Evolutionary conservation across 2,329 filamentous ascomycete species (phyloP).

Genomic region (Tothia fuscella): DNA sequence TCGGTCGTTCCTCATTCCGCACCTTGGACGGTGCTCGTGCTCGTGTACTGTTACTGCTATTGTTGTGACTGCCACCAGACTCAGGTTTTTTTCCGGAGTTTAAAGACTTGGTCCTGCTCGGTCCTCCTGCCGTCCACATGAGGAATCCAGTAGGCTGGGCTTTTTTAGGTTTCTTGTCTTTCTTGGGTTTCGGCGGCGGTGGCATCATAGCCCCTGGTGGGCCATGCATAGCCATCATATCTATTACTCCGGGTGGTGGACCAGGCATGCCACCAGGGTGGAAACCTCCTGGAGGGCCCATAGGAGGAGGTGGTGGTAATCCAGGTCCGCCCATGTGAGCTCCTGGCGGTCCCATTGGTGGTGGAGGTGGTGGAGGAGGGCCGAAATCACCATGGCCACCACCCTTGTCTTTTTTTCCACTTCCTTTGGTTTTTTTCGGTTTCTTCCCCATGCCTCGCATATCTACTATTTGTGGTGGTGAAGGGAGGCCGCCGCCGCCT

Average conservation of each 20-base stretch:
- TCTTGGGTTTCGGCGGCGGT: slow-evolving; percentile 5
- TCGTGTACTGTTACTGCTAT: slow-evolving; percentile 4
- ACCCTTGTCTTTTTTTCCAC: slow-evolving; percentile 10
- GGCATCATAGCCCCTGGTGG: slow-evolving; percentile 6
- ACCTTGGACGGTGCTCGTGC: too few relatives aligned
- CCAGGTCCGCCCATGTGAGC: slow-evolving; percentile 8
- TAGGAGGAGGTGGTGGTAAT: slow-evolving; percentile 11
- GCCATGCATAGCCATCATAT: neutral
- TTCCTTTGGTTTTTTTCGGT: slow-evolving; percentile 15
- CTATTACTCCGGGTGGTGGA: neutral
- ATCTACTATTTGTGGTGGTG: slow-evolving; percentile 11
- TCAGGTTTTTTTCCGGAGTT: slow-evolving; percentile 20
- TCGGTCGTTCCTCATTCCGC: too few relatives aligned
- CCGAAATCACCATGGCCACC: neutral
- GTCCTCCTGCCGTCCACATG: slow-evolving; percentile 17
- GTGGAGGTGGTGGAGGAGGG: slow-evolving; percentile 9
- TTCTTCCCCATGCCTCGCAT: slow-evolving; percentile 3
- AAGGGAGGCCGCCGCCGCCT: slow-evolving; percentile 15
- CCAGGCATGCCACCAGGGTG: slow-evolving; percentile 11
- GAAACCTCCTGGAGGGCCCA: slow-evolving; percentile 12
- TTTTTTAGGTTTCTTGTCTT: slow-evolving; percentile 12
- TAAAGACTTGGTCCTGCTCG: slow-evolving; percentile 14
- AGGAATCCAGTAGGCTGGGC: slow-evolving; percentile 14
- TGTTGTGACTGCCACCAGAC: slow-evolving; percentile 10
- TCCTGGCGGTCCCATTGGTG: neutral